Base-by-base conservation (phyloP, 805 yeast genomes). In the Scheffersomyces lignosus region DNA sequence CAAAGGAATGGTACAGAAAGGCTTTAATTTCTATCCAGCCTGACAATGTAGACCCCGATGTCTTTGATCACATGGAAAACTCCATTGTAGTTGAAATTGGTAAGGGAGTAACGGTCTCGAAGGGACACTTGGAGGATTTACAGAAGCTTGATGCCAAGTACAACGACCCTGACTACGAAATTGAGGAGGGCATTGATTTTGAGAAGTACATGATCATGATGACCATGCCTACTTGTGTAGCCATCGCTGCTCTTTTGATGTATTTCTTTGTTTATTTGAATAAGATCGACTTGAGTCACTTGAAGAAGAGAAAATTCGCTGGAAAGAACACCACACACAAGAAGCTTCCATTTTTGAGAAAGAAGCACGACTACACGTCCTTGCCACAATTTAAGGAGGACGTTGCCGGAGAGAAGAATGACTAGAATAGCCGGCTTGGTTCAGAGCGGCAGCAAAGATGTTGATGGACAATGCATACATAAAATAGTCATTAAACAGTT, bases 21-120 rank as follows among this genome's bases (percentile, higher is more conserved):
- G 80, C 85, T 9, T 66, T 81, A 33, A 62, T 88, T 28, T 70
- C 90, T 3, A 72, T 88, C 32, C 96, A 89, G 60, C 91, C 95
- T 1, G 83, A 79, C 37, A 67, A 66, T 30, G 69, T 81, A 14
- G 51, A 68, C 3, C 88, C 82, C 56, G 87, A 81, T 3, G 90
- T 82, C 2, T 83, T 83, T 52, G 70, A 78, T 43, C 64, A 77
- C 10, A 44, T 77, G 44, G 56, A 58, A 9, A 59, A 67, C 58
- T 44, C 64, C 44, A 37, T 75, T 46, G 66, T 75, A 5, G 62
- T 76, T 34, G 73, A 64, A 37, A 59, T 78, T 40, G 66, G 66
- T 30, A 68, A 76, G 46, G 80, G 81, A 15, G 75, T 84, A 3
- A 54, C 71, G 29, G 78, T 85, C 13, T 63, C 71, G 33, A 78